Conservation (phyloP, 352 stramenopile genomes). For the Phytophthora chlamydospora region DNA sequence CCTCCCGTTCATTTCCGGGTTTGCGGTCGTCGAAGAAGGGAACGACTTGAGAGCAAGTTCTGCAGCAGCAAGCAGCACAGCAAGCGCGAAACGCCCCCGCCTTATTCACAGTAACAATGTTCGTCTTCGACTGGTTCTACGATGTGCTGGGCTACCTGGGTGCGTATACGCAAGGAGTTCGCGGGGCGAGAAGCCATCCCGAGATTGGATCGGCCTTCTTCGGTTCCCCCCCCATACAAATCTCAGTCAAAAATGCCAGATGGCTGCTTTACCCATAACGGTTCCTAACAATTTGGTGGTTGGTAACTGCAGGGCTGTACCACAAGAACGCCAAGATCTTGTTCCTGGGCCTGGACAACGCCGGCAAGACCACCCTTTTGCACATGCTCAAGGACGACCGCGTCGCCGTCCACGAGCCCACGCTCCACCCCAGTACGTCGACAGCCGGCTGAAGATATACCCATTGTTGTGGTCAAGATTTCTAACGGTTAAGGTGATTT, state of each 20-base stretch:
- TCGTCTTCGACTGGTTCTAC: conserved; percentile 97
- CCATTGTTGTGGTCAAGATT: neutral
- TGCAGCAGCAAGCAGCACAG: conserved; percentile 4
- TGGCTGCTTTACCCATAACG: conserved; percentile 14
- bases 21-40: conserved; percentile 39
- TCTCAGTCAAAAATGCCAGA: conserved; percentile 15
- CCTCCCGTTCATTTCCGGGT: conserved; percentile 36
- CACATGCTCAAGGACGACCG: conserved; percentile 99
- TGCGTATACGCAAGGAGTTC: conserved; percentile 41
- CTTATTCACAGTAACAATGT: conserved; percentile 65
- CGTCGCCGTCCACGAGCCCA: conserved; percentile 96
- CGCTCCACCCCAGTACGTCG: conserved; percentile 93
- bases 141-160: conserved; percentile 92
- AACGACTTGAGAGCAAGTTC: neutral
- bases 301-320: conserved; percentile 93
- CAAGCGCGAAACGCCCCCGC: conserved; percentile 17
- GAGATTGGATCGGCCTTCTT: conserved; percentile 5
- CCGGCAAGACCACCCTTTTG: conserved; percentile 99
- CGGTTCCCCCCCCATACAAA: conserved; percentile 13
- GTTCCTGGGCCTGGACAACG: conserved; percentile 99
- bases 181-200: too few species aligned
- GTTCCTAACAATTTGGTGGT: conserved; percentile 5
- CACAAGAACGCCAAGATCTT: conserved; percentile 99
- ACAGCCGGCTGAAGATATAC: neutral
- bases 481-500: conserved; percentile 8